Conservation (phyloP, 164 flowering plant species). For the Berberis vulgaris region DNA sequence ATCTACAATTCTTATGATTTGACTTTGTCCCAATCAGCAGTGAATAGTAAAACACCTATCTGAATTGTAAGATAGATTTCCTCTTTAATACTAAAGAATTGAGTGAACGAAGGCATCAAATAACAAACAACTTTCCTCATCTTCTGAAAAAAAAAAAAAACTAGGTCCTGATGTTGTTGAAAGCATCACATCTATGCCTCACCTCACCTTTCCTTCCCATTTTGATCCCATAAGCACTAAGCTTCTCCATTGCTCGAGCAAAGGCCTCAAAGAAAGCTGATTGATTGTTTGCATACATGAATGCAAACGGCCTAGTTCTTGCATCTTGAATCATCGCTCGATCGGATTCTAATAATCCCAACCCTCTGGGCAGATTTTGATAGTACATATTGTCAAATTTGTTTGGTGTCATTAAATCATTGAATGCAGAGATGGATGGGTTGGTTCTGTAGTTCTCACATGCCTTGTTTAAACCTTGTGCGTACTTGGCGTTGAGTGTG, state of each 20-base stretch:
- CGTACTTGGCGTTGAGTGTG: constrained; percentile 31
- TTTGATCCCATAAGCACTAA: constrained; percentile 31
- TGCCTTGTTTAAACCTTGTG: constrained; percentile 26
- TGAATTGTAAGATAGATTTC: too few relatives aligned
- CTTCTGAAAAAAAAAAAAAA: neutral
- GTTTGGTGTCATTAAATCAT: constrained; percentile 56
- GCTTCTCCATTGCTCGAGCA: constrained; percentile 55
- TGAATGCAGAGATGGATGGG: constrained; percentile 41
- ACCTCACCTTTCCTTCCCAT: constrained; percentile 51
- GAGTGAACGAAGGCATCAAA: too few relatives aligned
- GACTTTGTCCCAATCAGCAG: too few relatives aligned
- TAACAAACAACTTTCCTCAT: neutral
- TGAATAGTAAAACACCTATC: too few relatives aligned
- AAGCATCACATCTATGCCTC: constrained; percentile 46
- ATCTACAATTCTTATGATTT: too few relatives aligned
- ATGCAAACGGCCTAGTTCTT: constrained; percentile 46
- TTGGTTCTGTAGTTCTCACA: constrained; percentile 40
- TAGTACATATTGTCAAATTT: constrained; percentile 64
- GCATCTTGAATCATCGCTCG: constrained; percentile 26
- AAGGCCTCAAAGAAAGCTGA: constrained; percentile 46
- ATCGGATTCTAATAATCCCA: constrained; percentile 46
- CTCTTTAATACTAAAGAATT: too few relatives aligned
- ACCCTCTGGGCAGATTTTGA: constrained; percentile 44
- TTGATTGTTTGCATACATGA: constrained; percentile 42
- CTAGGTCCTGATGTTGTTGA: constrained; percentile 19